Base-by-base conservation (phyloP, 2,329 filamentous ascomycete species). In the Alternaria incomplexa region DNA sequence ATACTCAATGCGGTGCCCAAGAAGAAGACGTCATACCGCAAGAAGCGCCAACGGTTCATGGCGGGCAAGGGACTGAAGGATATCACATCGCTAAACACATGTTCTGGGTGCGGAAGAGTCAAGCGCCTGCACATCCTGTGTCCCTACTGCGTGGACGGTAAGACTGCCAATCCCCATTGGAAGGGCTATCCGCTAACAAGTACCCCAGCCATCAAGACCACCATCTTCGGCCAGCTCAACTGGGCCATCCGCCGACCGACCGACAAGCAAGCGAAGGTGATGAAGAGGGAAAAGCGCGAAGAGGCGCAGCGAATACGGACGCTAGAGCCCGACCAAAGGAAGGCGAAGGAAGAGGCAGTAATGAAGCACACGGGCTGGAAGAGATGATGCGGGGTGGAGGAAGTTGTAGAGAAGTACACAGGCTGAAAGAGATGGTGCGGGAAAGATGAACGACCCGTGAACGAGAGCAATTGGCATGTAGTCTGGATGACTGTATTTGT, bases 21-120 rank as follows among this genome's bases (percentile, higher is more conserved):
- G 87, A 98, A 97, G 85, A 99, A 98, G 88, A 96, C 93, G 32
- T 97, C 95, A 45, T 93, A 99, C 81, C 93, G 93, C 85, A 97
- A 96, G 85, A 97, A 93, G 86, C 88, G 96, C 72, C 90, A 93
- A 77, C 89, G 96, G 74, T 93, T 97, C 78, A 91, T 98, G 90
- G 95, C 94, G 23, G 96, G 96, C 76, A 99, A 99, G 83, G 95
- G 90, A 47, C 82, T 99, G 72, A 92, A 97, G 83, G 96, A 99
- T 78, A 89, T 97, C 61, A 96, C 91, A 67, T 88, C 88, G 57
- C 83, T 99, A 71, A 97, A 93, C 83, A 92, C 89, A 76, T 99
- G 96, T 79, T 92, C 95, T 0, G 92, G 90, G 13, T 99, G 96
- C 74, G 96, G 96, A 52, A 88, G 91, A 77, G 83, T 89, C 25